Evolutionary conservation across 1,284 basidiomycete species (phyloP).

Genomic region (Trichosporon sp.): DNA sequence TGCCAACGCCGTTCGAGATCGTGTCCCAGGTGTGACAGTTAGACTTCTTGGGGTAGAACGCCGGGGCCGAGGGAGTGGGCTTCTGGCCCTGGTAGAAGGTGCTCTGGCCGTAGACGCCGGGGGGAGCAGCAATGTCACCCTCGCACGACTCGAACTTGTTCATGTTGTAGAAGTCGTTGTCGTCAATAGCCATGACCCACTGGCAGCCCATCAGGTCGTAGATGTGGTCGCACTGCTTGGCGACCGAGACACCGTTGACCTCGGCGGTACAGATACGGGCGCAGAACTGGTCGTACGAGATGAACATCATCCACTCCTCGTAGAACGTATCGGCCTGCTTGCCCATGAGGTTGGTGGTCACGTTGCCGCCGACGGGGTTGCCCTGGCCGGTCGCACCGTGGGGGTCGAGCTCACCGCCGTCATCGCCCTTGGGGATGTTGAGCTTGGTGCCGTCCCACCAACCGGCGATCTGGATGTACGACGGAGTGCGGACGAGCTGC

Average conservation of each 20-base stretch:
- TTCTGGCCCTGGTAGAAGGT: conserved; percentile 46
- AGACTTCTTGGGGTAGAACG: conserved; percentile 40
- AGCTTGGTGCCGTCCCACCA: conserved; percentile 47
- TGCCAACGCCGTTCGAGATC: conserved; percentile 36
- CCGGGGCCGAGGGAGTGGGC: conserved; percentile 32
- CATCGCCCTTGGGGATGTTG: conserved; percentile 46
- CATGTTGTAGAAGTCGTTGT: conserved; percentile 43
- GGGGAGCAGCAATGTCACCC: conserved; percentile 45
- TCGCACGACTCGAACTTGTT: conserved; percentile 47
- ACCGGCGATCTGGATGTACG: conserved; percentile 52
- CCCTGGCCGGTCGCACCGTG: conserved; percentile 51
- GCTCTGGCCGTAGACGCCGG: conserved; percentile 43
- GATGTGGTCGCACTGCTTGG: conserved; percentile 43
- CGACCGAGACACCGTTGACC: conserved; percentile 37
- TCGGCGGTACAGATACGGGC: conserved; percentile 48
- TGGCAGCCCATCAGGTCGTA: conserved; percentile 49
- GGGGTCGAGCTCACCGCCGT: conserved; percentile 52
- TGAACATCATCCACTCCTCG: conserved; percentile 53
- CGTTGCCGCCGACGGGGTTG: conserved; percentile 55
- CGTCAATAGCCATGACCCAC: conserved; percentile 48
- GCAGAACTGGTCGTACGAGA: conserved; percentile 48
- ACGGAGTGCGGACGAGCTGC: conserved; percentile 43
- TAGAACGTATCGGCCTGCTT: conserved; percentile 32
- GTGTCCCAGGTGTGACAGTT: conserved; percentile 46
- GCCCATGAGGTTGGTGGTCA: conserved; percentile 43